A percentile compares a stretch with the other conserved stretches of the same genome.
Conservation (phyloP, 2,329 filamentous ascomycete genomes). For the Penicillium frequentans region DNA sequence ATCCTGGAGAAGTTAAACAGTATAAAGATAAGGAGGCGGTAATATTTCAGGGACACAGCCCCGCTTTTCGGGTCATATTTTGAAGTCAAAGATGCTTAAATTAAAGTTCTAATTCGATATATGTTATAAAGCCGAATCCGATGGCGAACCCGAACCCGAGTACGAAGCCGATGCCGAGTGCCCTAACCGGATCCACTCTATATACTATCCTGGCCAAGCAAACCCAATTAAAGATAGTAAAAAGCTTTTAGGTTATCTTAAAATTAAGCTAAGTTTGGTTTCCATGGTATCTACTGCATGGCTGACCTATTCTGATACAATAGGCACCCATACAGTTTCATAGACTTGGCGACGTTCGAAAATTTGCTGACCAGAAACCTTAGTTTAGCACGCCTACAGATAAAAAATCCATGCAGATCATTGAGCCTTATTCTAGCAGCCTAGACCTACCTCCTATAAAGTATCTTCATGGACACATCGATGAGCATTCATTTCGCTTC, state of each 20-base stretch:
- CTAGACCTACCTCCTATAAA: neutral
- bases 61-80: neutral
- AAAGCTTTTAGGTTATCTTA: neutral
- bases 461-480: neutral
- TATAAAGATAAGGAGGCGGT: neutral
- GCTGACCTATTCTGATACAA: neutral
- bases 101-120: neutral
- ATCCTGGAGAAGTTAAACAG: neutral
- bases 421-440: neutral
- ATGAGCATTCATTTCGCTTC: neutral
- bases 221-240: neutral
- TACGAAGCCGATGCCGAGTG: neutral
- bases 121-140: neutral
- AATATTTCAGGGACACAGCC: neutral
- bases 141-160: conserved; percentile 8
- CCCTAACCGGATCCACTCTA: neutral
- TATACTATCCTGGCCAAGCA: neutral
- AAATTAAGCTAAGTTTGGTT: neutral
- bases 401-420: neutral
- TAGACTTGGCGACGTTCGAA: neutral
- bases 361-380: neutral
- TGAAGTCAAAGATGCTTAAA: neutral
- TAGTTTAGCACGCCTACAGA: neutral
- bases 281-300: neutral
- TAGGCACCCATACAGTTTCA: neutral